Base-by-base conservation (phyloP, 2,329 filamentous ascomycete species). In the Diplodia scrobiculata region DNA sequence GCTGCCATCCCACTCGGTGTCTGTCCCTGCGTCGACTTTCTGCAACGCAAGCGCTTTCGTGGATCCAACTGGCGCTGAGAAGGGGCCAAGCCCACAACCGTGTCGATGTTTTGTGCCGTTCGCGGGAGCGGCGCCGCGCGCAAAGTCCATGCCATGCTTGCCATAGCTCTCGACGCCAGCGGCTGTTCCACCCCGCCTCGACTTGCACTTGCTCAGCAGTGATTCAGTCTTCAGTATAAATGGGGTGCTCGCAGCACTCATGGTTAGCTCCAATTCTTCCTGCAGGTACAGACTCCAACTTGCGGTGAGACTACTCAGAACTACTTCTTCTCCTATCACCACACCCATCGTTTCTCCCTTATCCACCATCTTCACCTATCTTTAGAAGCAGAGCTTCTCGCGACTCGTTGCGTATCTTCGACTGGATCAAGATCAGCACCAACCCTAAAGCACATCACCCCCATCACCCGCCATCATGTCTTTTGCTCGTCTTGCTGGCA, bases 401-500 rank as follows among this genome's bases (percentile, higher is more conserved):
- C 41, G 54, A 58, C 34, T 36, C 54, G 38, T 32, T 47, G 55
- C 55, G 45, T 17, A 60, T 47, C 55, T 55, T 60, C 55, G 55
- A 60, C 55, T 32, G 55, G 55, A 60, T 48, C 55, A 32, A 47
- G 55, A 60, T 60, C 55, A 60, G 38, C 55, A 60, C 17, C 38
- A 60, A 47, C 55, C 55, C 45, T 51, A 51, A 50, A 52, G 32
- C 59, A 51, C 59, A 63, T 51, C 29, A 51, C 29, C 58, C 32
- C n/a, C 45, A 25, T 48, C 45, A 13, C 21, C 25, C 29, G 17
- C 13, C 7, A 63, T 27, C 45, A 51, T 52, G 59, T 52, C 59
- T 29, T 65, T 51, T 7, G 36, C 36, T 48, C 63, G 63, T 38
- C 65, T 66, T 41, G 29, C 48, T 36, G 48, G 38, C 7, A 72